A percentile compares a stretch with the other conserved stretches of the same genome.
These are phyloP conservation scores for Raphanus raphanistrum DNA, from an alignment of 345 rosid genomes.

Conservation along the genomic window DNA sequence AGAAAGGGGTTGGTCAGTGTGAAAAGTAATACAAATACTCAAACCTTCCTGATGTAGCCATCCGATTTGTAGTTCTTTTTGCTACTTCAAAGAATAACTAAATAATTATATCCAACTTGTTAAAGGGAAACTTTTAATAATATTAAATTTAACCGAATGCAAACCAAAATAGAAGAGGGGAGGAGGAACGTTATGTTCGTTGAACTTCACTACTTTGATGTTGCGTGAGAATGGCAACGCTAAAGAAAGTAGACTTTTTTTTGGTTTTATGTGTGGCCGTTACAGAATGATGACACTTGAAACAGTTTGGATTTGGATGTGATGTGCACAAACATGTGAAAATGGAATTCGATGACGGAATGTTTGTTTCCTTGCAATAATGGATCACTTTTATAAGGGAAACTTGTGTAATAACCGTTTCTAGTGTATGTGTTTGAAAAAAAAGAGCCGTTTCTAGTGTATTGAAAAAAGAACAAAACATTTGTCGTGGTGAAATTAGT, in stretches of 20 bases:
- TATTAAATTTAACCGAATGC: background rate
- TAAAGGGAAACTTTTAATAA: background rate
- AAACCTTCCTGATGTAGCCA: conserved; percentile 3
- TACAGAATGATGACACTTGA: conserved; percentile 6
- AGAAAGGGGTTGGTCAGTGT: conserved; percentile 18
- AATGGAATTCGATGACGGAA: background rate
- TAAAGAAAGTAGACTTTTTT: background rate
- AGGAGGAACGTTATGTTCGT: conserved; percentile 13
- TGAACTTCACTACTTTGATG: conserved; percentile 27
- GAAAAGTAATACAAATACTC: conserved; percentile 13
- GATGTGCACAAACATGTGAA: conserved; percentile 20
- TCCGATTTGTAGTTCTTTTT: background rate
- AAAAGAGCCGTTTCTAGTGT: no score
- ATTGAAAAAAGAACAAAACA: no score
- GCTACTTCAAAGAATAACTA: background rate
- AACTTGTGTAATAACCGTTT: background rate
- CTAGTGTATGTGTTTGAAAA: no score
- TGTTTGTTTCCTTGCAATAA: background rate
- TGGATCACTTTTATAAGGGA: background rate
- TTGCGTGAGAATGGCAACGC: conserved; percentile 24
- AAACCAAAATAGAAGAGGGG: conserved; percentile 8
- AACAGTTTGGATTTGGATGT: background rate
- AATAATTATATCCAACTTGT: background rate
- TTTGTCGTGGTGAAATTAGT: no score
- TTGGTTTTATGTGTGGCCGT: conserved; percentile 14